phyloP scores from a whole-genome alignment of 768 basidiomycete species.

The Termitomyces sp. region DNA sequence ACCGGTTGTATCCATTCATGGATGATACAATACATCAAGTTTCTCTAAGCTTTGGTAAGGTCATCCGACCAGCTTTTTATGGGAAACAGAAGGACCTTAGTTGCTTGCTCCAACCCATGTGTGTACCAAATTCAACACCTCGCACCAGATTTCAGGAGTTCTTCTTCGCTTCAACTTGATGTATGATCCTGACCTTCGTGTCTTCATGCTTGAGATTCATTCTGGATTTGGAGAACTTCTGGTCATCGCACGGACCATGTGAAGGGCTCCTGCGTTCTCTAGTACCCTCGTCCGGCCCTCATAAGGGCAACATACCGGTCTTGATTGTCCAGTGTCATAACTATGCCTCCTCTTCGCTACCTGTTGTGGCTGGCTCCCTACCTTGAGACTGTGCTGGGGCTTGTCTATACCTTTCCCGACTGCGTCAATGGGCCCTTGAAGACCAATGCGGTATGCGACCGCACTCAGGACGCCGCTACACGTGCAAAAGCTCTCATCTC shows the following conservation, averaged over 20 bases:
- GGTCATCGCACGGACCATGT: background rate
- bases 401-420: slow-evolving; percentile 40
- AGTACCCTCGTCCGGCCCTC: background rate
- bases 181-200: background rate
- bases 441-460: slow-evolving; percentile 43
- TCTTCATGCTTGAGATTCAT: background rate
- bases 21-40: background rate
- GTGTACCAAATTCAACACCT: background rate
- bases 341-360: slow-evolving; percentile 1
- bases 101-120: background rate
- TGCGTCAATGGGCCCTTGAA: slow-evolving; percentile 42
- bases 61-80: background rate
- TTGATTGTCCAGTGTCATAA: background rate
- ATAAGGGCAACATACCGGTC: background rate
- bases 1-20: background rate
- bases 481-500: slow-evolving; percentile 45
- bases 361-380: slow-evolving; percentile 7
- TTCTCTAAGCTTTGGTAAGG: background rate
- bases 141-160: background rate
- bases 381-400: slow-evolving; percentile 1
- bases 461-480: slow-evolving; percentile 33
- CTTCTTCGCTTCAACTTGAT: background rate
- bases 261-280: background rate
- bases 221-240: background rate
- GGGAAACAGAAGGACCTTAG: background rate